Evolutionary conservation across 2,329 filamentous ascomycete species (phyloP).

Genomic region (Fusarium coffeatum): DNA sequence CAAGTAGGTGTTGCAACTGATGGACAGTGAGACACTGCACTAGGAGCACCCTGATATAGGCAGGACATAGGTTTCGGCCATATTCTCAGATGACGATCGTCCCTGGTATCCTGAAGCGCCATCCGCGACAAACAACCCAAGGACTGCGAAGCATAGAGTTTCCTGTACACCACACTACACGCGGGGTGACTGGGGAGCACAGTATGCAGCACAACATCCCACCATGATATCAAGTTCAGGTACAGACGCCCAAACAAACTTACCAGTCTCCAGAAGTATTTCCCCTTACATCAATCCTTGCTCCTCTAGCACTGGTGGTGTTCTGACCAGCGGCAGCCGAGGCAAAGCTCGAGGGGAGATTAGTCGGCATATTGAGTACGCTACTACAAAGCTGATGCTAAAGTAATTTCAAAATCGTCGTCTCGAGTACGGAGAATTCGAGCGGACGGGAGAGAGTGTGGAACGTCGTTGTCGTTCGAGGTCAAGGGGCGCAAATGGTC

Average conservation of each 20-base stretch:
- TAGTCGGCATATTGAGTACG: constrained; percentile 70
- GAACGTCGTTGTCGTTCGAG: constrained; percentile 41
- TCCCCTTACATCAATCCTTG: constrained; percentile 67
- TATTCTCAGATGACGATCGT: not conserved
- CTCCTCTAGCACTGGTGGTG: constrained; percentile 68
- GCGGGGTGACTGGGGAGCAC: constrained; percentile 30
- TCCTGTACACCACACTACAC: constrained; percentile 26
- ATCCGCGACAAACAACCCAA: constrained; percentile 25
- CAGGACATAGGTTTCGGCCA: not conserved
- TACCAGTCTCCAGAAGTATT: constrained; percentile 78
- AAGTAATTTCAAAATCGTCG: constrained; percentile 19
- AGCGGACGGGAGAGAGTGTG: constrained; percentile 27
- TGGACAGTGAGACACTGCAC: not conserved
- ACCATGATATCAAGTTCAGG: constrained; percentile 20
- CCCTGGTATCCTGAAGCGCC: constrained; percentile 3
- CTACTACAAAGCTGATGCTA: constrained; percentile 25
- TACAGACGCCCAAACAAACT: constrained; percentile 51
- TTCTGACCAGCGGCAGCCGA: constrained; percentile 83
- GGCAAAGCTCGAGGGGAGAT: constrained; percentile 85
- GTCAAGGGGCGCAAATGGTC: constrained; percentile 36
- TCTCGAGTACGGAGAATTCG: constrained; percentile 35
- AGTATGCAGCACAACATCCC: constrained; percentile 38
- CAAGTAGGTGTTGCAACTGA: constrained; percentile 7
- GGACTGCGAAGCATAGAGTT: constrained; percentile 8
- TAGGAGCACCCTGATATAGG: not conserved